A percentile compares a stretch with the other conserved stretches of the same genome.
These are phyloP conservation scores for Fraxinus pennsylvanica DNA, from an alignment of 257 asterid species.

Conservation along the genomic window DNA sequence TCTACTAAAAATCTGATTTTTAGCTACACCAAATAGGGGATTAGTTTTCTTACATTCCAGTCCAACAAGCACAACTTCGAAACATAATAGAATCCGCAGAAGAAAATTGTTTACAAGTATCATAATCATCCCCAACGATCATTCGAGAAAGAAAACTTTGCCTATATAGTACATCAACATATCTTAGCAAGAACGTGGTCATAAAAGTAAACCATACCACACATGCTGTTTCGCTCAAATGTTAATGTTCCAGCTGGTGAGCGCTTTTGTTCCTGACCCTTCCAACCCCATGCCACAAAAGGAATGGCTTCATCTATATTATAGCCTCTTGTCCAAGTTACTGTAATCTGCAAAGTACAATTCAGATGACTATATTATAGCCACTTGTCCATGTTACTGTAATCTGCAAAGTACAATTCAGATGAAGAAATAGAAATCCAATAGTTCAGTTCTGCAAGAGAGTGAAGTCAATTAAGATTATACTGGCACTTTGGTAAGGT, in stretches of 20 bases:
- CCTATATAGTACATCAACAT: background rate
- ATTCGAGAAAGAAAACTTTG: background rate
- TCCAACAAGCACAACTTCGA: background rate
- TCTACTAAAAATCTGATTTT: too few species aligned
- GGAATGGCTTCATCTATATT: constrained; percentile 72
- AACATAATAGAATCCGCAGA: background rate
- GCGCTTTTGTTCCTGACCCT: constrained; percentile 39
- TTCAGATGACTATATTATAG: constrained; percentile 40
- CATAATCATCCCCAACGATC: background rate
- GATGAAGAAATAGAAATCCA: background rate
- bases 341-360: constrained; percentile 61
- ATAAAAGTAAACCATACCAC: constrained; percentile 55
- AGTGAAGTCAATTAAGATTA: background rate
- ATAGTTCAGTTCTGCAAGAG: background rate
- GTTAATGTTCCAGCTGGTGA: constrained; percentile 83
- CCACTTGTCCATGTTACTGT: constrained; percentile 97
- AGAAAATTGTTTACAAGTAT: background rate
- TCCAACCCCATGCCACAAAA: constrained; percentile 64
- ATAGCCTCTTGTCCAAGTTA: constrained; percentile 98
- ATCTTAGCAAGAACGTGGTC: background rate
- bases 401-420: constrained; percentile 50
- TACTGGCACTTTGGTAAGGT: background rate
- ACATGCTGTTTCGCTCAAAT: constrained; percentile 70
- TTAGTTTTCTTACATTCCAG: background rate
- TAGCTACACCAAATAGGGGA: too few species aligned